These are phyloP conservation scores for Orbilia oligospora DNA, from an alignment of 2,329 filamentous ascomycete genomes.

Conservation along the genomic window DNA sequence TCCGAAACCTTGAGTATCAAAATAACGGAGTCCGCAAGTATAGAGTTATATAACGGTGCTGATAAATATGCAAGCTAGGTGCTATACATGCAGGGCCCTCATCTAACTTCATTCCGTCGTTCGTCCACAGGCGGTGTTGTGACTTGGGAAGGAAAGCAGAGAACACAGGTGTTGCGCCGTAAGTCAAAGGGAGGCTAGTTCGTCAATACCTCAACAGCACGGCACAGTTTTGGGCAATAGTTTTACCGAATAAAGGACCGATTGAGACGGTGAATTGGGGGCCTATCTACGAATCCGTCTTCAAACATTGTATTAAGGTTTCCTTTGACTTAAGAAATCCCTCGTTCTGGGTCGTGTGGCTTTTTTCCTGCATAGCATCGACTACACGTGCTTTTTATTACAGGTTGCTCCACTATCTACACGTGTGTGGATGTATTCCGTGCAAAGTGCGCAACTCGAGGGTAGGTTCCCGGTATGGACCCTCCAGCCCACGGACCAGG, in stretches of 20 bases:
- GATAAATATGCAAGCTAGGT: neutral
- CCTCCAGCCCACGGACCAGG: constrained; percentile 23
- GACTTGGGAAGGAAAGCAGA: constrained; percentile 30
- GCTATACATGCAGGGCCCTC: constrained; percentile 16
- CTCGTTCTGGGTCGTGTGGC: constrained; percentile 17
- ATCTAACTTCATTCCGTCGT: constrained; percentile 21
- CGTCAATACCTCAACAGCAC: neutral
- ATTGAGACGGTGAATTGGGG: constrained; percentile 17
- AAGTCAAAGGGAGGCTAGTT: constrained; percentile 3
- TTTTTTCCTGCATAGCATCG: constrained; percentile 25
- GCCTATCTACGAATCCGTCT: neutral
- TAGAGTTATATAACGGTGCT: constrained; percentile 6
- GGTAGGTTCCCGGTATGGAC: constrained; percentile 9
- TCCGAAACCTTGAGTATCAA: constrained; percentile 25
- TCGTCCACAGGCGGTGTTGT: constrained; percentile 13
- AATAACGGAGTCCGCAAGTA: neutral
- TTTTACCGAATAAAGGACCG: constrained; percentile 20
- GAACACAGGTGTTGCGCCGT: constrained; percentile 23
- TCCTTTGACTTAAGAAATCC: constrained; percentile 20
- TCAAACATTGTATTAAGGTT: constrained; percentile 24
- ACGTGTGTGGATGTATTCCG: constrained; percentile 1
- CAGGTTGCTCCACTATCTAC: constrained; percentile 3
- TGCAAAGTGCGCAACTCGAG: neutral
- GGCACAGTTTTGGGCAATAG: constrained; percentile 2
- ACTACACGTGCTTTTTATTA: constrained; percentile 22